A percentile compares a stretch with the other conserved stretches of the same genome.
Evolutionary conservation across 192 early-diverging fungal genomes (phyloP).

Genomic region (Backusella psychrophila): DNA sequence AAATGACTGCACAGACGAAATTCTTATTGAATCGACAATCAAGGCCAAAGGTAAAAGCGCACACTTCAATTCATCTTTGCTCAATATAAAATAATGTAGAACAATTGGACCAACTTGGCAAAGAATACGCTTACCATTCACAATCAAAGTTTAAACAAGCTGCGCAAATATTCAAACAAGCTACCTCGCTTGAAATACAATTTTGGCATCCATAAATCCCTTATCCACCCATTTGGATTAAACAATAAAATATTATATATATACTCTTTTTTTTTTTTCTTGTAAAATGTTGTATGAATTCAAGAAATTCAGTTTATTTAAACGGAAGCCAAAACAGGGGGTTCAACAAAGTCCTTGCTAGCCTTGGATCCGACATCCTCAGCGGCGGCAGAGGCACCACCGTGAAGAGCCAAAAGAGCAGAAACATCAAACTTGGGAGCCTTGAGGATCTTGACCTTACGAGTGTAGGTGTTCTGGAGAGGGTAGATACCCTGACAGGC

Average conservation of each 20-base stretch:
- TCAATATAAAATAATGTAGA: conserved; percentile 24
- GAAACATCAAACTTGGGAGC: conserved; percentile 93
- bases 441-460: conserved; percentile 99
- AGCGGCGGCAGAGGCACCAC: conserved; percentile 72
- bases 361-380: conserved; percentile 78
- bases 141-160: conserved; percentile 55
- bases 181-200: conserved; percentile 66
- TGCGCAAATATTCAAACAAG: conserved; percentile 67
- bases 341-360: conserved; percentile 83
- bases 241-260: not conserved
- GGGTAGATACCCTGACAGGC: conserved; percentile 97
- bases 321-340: conserved; percentile 64
- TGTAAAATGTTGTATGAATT: not conserved
- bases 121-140: conserved; percentile 46
- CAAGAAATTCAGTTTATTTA: conserved; percentile 34
- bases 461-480: conserved; percentile 92
- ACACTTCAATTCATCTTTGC: not conserved
- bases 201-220: conserved; percentile 57
- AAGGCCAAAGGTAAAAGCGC: conserved; percentile 49
- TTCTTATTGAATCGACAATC: conserved; percentile 63
- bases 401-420: conserved; percentile 97
- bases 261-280: not conserved
- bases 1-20: conserved; percentile 56
- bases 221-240: not conserved
- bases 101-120: conserved; percentile 49